Percentiles rank a stretch among this genome's conserved stretches.
Evolutionary conservation across 2,329 filamentous ascomycete species (phyloP).

Genomic region (Aspergillus latus): DNA sequence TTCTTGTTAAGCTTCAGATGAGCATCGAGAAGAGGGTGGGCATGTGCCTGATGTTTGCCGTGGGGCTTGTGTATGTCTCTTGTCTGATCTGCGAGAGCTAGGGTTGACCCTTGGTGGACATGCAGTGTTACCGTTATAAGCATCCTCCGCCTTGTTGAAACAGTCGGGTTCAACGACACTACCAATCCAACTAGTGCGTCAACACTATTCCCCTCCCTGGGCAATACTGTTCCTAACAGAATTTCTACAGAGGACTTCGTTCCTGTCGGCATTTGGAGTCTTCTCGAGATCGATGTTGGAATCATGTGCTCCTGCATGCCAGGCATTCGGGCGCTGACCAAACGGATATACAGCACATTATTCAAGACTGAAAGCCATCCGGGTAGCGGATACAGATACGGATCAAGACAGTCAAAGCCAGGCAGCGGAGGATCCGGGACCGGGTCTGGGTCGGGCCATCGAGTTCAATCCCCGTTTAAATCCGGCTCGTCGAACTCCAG

Average conservation of each 20-base stretch:
- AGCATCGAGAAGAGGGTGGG: neutral
- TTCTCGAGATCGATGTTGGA: conserved; percentile 1
- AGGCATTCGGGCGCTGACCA: neutral
- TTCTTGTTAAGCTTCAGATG: neutral
- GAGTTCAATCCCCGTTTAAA: neutral
- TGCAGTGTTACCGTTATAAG: conserved; percentile 2
- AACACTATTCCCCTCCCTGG: no score
- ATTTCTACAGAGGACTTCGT: neutral
- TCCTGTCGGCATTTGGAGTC: conserved; percentile 1
- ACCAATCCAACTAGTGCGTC: conserved; percentile 1
- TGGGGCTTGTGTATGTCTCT: conserved; percentile 1
- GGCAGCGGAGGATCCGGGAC: neutral
- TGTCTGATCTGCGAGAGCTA: no score
- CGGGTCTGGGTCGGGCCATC: neutral
- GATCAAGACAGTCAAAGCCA: neutral
- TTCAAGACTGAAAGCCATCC: neutral
- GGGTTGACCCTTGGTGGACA: no score
- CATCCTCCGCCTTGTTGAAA: conserved; percentile 1
- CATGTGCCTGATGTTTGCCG: neutral
- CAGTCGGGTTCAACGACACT: neutral
- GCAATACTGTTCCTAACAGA: neutral
- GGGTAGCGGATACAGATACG: neutral
- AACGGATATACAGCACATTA: neutral
- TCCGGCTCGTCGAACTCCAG: neutral
- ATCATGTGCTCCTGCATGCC: conserved; percentile 5